Percentiles rank a stretch among this genome's conserved stretches.
Conservation (phyloP, 2,329 filamentous ascomycete species). For the Epichloe bromicola region DNA sequence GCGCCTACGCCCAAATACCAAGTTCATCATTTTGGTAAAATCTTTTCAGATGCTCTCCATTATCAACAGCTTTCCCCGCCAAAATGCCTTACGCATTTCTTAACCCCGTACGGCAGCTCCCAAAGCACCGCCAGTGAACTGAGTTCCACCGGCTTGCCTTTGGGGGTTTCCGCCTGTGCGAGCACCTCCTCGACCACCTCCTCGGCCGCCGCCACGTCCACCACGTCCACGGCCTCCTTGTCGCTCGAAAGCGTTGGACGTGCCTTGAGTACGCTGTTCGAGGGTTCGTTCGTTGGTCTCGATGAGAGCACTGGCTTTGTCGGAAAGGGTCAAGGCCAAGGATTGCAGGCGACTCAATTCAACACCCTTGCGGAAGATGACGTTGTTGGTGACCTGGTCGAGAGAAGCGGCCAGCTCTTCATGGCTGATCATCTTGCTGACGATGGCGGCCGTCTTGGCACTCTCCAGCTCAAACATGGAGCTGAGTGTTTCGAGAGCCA, state of each 20-base stretch:
- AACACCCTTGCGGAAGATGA: slow-evolving; percentile 99
- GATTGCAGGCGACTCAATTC: slow-evolving; percentile 94
- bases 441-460: slow-evolving; percentile 83
- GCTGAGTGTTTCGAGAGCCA: slow-evolving; percentile 72
- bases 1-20: slow-evolving; percentile 3
- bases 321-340: slow-evolving; percentile 81
- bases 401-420: slow-evolving; percentile 93
- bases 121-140: slow-evolving; percentile 71
- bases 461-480: slow-evolving; percentile 90
- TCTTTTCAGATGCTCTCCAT: neutral
- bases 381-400: slow-evolving; percentile 92
- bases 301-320: slow-evolving; percentile 92
- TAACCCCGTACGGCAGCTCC: slow-evolving; percentile 54
- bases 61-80: neutral
- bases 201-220: slow-evolving; percentile 48
- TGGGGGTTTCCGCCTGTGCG: slow-evolving; percentile 44
- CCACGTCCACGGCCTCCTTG: slow-evolving; percentile 69
- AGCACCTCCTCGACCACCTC: slow-evolving; percentile 49
- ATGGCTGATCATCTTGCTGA: slow-evolving; percentile 99
- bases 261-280: slow-evolving; percentile 93
- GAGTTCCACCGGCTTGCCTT: slow-evolving; percentile 58
- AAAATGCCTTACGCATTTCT: neutral
- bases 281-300: slow-evolving; percentile 96
- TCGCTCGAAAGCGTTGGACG: slow-evolving; percentile 86
- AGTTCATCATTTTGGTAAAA: neutral